phyloP scores from a whole-genome alignment of 805 yeast genomes.

The Nakazawaea pomicola region DNA sequence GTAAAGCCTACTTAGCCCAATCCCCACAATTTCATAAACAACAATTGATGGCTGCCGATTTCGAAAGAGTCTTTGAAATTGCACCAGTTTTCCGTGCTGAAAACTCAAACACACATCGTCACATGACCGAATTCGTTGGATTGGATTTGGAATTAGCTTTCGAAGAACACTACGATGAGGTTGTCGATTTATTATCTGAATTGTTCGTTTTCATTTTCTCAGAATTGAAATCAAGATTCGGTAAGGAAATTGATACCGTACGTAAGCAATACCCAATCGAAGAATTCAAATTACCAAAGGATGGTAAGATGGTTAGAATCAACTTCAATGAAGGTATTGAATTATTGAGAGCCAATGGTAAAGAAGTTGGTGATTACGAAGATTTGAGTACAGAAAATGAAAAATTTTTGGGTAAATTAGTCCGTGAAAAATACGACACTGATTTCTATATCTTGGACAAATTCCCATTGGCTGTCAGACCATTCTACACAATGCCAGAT shows the following conservation, averaged over 20 bases:
- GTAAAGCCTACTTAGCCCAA: conserved; percentile 92
- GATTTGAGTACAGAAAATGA: conserved; percentile 94
- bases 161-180: conserved; percentile 98
- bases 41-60: conserved; percentile 96
- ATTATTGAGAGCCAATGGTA: conserved; percentile 82
- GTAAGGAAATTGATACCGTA: conserved; percentile 80
- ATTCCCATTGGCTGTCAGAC: conserved; percentile 95
- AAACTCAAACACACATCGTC: conserved; percentile 98
- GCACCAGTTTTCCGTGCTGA: conserved; percentile 99
- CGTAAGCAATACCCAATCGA: conserved; percentile 96
- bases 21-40: conserved; percentile 98
- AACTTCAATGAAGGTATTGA: conserved; percentile 89
- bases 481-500: conserved; percentile 99
- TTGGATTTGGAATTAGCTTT: conserved; percentile 97
- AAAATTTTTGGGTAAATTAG: conserved; percentile 84
- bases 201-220: conserved; percentile 85
- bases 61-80: conserved; percentile 91
- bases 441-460: conserved; percentile 98
- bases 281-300: conserved; percentile 90
- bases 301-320: conserved; percentile 88
- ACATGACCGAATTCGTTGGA: conserved; percentile 97
- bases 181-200: conserved; percentile 46
- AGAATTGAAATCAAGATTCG: conserved; percentile 75
- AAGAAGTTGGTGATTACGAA: conserved; percentile 79
- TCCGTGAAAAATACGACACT: conserved; percentile 91